Evolutionary conservation across 345 rosid species (phyloP).

Genomic region (Eucalyptus virginea): DNA sequence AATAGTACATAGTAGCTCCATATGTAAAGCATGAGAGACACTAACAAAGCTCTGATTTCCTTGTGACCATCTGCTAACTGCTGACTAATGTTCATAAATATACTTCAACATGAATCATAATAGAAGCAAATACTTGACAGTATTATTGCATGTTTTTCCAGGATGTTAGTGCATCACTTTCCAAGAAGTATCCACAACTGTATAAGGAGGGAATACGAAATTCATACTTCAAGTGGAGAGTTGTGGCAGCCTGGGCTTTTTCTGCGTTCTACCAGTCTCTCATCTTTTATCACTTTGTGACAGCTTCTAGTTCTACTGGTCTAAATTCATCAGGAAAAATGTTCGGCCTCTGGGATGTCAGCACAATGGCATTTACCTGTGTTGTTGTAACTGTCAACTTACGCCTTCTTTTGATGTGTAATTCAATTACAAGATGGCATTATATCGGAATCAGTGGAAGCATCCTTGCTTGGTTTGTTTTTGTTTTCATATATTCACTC

Average conservation of each 20-base stretch:
- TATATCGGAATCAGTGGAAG: constrained; percentile 84
- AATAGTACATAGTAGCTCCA: not conserved
- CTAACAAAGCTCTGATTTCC: not conserved
- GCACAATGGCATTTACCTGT: constrained; percentile 96
- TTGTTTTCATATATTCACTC: constrained; percentile 61
- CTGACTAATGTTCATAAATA: not conserved
- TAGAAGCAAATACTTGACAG: not conserved
- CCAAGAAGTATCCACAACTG: constrained; percentile 92
- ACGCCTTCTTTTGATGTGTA: constrained; percentile 93
- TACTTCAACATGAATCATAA: not conserved
- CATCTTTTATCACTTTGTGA: constrained; percentile 57
- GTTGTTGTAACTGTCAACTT: constrained; percentile 85
- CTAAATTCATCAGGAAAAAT: constrained; percentile 66
- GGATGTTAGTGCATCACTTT: constrained; percentile 95
- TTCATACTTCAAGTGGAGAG: constrained; percentile 85
- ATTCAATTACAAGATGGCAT: constrained; percentile 92
- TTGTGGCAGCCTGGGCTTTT: constrained; percentile 79
- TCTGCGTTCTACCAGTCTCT: constrained; percentile 91
- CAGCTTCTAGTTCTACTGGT: constrained; percentile 45
- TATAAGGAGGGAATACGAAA: constrained; percentile 87
- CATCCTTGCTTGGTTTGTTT: constrained; percentile 80
- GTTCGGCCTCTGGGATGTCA: constrained; percentile 96
- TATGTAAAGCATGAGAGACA: not conserved
- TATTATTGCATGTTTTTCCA: constrained; percentile 2
- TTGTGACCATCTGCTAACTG: not conserved